Conservation (phyloP, 2,329 filamentous ascomycete species). For the Aspergillus puulaauensis region DNA sequence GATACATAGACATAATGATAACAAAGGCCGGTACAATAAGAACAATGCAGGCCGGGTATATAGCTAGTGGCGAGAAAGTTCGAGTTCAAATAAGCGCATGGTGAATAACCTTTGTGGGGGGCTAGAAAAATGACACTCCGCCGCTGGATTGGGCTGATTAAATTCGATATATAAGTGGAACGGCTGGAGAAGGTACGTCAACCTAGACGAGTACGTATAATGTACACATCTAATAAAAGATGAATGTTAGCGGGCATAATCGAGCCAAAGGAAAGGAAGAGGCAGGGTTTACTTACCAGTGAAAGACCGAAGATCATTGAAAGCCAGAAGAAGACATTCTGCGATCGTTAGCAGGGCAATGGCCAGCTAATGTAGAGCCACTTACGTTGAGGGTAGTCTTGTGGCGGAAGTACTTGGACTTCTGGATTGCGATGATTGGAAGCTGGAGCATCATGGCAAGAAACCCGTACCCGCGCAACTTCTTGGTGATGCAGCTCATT, state of each 20-base stretch:
- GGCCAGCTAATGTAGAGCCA: neutral
- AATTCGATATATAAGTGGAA: neutral
- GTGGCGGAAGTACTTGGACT: constrained; percentile 72
- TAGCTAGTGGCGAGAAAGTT: neutral
- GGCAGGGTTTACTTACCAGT: constrained; percentile 57
- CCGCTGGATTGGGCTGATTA: neutral
- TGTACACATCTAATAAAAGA: constrained; percentile 55
- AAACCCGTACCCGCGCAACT: constrained; percentile 91
- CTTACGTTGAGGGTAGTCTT: constrained; percentile 71
- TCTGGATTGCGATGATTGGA: constrained; percentile 89
- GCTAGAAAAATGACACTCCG: neutral
- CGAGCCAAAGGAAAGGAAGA: neutral
- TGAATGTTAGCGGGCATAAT: neutral
- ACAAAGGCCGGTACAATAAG: neutral
- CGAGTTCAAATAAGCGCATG: neutral
- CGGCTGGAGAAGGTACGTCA: neutral
- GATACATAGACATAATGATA: neutral
- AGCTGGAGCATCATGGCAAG: constrained; percentile 95
- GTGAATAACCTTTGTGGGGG: too few relatives aligned
- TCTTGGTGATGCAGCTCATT: constrained; percentile 97
- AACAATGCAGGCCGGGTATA: constrained; percentile 8
- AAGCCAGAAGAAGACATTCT: constrained; percentile 85
- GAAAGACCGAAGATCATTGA: constrained; percentile 86
- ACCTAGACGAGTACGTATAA: constrained; percentile 58
- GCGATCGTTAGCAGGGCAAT: neutral